Conservation (phyloP, 768 basidiomycete species). For the Atractiella rhizophila region DNA sequence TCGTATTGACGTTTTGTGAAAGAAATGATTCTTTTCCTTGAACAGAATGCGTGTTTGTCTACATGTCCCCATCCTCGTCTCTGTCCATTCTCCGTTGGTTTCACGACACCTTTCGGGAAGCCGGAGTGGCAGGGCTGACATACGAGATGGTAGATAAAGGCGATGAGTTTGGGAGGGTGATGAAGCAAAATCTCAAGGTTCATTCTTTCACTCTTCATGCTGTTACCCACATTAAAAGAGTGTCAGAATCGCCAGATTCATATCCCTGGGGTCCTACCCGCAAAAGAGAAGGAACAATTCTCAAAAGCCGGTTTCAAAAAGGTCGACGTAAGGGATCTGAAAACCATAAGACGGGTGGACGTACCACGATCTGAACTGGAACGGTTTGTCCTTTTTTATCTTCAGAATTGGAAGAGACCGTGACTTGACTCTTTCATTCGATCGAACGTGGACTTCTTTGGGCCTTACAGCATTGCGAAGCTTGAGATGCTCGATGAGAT, state of each 20-base stretch:
- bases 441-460: not conserved
- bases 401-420: not conserved
- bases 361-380: constrained; percentile 31
- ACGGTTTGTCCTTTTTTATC: constrained; percentile 28
- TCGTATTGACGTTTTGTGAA: too few species aligned
- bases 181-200: constrained; percentile 66
- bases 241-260: constrained; percentile 41
- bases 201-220: not conserved
- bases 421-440: not conserved
- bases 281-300: constrained; percentile 18
- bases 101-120: constrained; percentile 30
- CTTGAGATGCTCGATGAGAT: constrained; percentile 80
- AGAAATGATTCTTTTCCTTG: too few species aligned
- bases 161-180: constrained; percentile 75
- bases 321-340: not conserved
- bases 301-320: not conserved
- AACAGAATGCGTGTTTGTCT: constrained; percentile 82
- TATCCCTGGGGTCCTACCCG: constrained; percentile 34
- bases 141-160: constrained; percentile 85
- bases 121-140: constrained; percentile 29
- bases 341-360: too few species aligned
- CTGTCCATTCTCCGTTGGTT: constrained; percentile 48
- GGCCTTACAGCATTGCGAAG: constrained; percentile 34
- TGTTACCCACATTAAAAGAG: not conserved
- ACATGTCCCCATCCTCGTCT: constrained; percentile 42